Conservation (phyloP, 2,329 filamentous ascomycete genomes). For the Colletotrichum coccodes region DNA sequence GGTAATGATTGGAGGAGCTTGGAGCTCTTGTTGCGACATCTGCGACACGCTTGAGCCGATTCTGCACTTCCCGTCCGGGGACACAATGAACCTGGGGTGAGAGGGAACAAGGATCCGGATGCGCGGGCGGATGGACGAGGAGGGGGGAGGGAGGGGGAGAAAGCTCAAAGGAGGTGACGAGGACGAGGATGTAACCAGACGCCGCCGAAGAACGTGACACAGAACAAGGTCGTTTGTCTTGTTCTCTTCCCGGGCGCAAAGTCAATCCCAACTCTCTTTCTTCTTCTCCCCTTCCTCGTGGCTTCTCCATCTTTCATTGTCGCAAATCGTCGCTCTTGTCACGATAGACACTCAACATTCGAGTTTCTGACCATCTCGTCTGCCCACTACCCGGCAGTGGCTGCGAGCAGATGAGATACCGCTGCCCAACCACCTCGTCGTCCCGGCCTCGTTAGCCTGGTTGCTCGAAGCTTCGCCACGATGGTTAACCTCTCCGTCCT, state of each 20-base stretch:
- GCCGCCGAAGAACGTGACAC: slow-evolving; percentile 17
- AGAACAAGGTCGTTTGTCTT: slow-evolving; percentile 2
- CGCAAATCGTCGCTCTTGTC: neutral
- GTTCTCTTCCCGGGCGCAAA: slow-evolving; percentile 22
- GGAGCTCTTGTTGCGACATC: slow-evolving; percentile 26
- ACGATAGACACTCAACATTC: neutral
- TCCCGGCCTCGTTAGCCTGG: slow-evolving; percentile 24
- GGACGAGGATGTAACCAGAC: slow-evolving; percentile 7
- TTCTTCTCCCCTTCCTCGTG: neutral
- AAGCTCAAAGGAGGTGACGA: slow-evolving; percentile 16
- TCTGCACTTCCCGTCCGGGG: slow-evolving; percentile 22
- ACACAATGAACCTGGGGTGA: slow-evolving; percentile 6
- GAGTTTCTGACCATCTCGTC: slow-evolving; percentile 1
- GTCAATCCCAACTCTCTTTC: slow-evolving; percentile 29
- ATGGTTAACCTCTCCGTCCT: slow-evolving; percentile 30
- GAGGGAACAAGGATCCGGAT: slow-evolving; percentile 28
- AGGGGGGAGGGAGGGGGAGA: neutral
- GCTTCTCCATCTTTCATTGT: neutral
- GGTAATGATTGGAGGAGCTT: slow-evolving; percentile 30
- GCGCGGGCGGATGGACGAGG: slow-evolving; percentile 3
- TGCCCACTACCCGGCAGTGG: slow-evolving; percentile 14
- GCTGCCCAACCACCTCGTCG: slow-evolving; percentile 15
- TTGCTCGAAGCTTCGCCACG: slow-evolving; percentile 17
- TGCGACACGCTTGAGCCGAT: slow-evolving; percentile 32
- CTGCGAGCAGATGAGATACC: slow-evolving; percentile 21